phyloP scores from a whole-genome alignment of 139 green algal species.

The Haematococcus lacustris region DNA sequence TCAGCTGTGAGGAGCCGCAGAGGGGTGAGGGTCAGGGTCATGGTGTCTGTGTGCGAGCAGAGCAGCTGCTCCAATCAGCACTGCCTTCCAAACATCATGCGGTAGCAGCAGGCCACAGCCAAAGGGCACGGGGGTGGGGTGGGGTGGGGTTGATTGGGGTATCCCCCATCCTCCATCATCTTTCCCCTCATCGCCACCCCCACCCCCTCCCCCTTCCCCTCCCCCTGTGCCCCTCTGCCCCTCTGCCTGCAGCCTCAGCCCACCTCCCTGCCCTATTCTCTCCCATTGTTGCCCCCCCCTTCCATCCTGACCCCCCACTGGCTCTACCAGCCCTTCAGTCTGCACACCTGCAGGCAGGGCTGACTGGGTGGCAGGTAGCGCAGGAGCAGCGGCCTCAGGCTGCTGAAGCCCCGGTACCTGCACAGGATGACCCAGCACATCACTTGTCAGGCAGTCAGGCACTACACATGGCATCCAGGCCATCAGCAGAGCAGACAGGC shows the following conservation, averaged over 20 bases:
- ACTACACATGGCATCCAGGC: not conserved
- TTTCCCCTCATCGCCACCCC: not conserved
- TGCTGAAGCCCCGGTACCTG: slow-evolving; percentile 30
- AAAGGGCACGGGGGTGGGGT: not conserved
- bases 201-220: not conserved
- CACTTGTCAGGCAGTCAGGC: not conserved
- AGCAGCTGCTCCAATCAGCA: not conserved
- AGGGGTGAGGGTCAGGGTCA: not conserved
- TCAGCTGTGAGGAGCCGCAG: not conserved
- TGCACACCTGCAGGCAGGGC: slow-evolving; percentile 33
- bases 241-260: not conserved
- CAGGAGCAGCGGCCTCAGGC: slow-evolving; percentile 29
- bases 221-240: not conserved
- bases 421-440: not conserved
- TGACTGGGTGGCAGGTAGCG: slow-evolving; percentile 17
- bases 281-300: not conserved
- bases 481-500: not conserved
- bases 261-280: not conserved
- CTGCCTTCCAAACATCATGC: not conserved
- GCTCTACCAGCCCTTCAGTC: not conserved
- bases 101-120: not conserved
- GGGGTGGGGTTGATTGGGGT: not conserved
- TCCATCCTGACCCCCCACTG: not conserved
- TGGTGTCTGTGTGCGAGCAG: not conserved
- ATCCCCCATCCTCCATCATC: not conserved